A percentile compares a stretch with the other conserved stretches of the same genome.
Conservation (phyloP, 108 stramenopile genomes). For the Epithemia pelagica region DNA sequence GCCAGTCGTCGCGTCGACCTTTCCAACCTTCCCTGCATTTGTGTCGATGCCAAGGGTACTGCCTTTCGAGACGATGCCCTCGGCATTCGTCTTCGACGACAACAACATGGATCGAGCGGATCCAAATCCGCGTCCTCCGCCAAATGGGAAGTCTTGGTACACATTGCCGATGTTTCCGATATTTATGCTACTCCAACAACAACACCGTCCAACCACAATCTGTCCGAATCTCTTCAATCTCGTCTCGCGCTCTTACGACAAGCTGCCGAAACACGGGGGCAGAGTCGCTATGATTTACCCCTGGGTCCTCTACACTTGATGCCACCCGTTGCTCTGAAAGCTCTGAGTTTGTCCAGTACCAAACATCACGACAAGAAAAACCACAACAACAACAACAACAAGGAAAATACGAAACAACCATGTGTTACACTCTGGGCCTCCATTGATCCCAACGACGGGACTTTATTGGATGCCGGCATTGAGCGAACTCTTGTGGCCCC, state of each 20-base stretch:
- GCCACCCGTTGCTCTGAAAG: constrained; percentile 61
- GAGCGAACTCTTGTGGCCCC: constrained; percentile 63
- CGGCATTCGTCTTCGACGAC: constrained; percentile 65
- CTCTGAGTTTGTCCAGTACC: constrained; percentile 40
- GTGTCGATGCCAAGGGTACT: constrained; percentile 65
- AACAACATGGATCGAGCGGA: constrained; percentile 57
- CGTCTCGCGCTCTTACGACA: constrained; percentile 20
- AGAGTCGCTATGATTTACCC: constrained; percentile 76
- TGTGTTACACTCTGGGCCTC: constrained; percentile 84
- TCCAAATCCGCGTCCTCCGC: constrained; percentile 35
- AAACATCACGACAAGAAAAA: neutral
- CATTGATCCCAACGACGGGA: constrained; percentile 73
- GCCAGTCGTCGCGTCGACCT: constrained; percentile 53
- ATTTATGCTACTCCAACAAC: constrained; percentile 43
- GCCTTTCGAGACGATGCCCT: constrained; percentile 83
- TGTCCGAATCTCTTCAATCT: neutral
- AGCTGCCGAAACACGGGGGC: constrained; percentile 61
- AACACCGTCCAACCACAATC: neutral
- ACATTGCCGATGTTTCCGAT: constrained; percentile 80
- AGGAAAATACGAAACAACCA: neutral
- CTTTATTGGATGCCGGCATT: constrained; percentile 69
- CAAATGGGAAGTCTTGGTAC: constrained; percentile 81
- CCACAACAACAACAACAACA: no score
- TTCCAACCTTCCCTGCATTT: constrained; percentile 59
- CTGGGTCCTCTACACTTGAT: constrained; percentile 72